phyloP scores from a whole-genome alignment of 179 eudicot species.

The Gypsophila paniculata region DNA sequence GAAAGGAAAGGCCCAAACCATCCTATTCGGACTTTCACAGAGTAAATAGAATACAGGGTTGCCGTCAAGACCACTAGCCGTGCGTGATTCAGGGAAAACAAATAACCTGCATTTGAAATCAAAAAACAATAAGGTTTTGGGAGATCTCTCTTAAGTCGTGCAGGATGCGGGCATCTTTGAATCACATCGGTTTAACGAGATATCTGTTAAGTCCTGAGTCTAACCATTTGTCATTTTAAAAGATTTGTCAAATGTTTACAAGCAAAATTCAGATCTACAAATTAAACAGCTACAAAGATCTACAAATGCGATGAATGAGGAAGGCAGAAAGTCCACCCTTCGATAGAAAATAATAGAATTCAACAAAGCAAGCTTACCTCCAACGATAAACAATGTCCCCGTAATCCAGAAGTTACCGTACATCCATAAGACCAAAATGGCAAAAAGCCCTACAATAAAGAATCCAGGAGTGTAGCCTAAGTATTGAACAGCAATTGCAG shows the following conservation, averaged over 20 bases:
- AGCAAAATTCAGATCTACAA: background rate
- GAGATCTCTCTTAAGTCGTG: too few species aligned
- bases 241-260: background rate
- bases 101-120: conserved; percentile 58
- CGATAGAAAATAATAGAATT: background rate
- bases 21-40: conserved; percentile 78
- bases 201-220: background rate
- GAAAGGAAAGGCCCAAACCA: conserved; percentile 82
- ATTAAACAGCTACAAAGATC: conserved; percentile 2
- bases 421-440: conserved; percentile 90
- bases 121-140: background rate
- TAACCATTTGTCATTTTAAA: background rate
- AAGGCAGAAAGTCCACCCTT: conserved; percentile 2
- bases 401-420: conserved; percentile 97
- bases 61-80: conserved; percentile 84
- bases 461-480: conserved; percentile 97
- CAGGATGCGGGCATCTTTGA: background rate
- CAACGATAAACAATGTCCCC: conserved; percentile 80
- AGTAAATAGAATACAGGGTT: conserved; percentile 65
- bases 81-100: conserved; percentile 90
- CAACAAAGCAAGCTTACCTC: conserved; percentile 54
- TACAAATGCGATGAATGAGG: background rate
- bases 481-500: conserved; percentile 82
- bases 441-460: conserved; percentile 87
- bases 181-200: background rate